Percentiles rank a stretch among this genome's conserved stretches.
Conservation (phyloP, 495 filamentous ascomycete genomes). For the Tetracladium setigerum region DNA sequence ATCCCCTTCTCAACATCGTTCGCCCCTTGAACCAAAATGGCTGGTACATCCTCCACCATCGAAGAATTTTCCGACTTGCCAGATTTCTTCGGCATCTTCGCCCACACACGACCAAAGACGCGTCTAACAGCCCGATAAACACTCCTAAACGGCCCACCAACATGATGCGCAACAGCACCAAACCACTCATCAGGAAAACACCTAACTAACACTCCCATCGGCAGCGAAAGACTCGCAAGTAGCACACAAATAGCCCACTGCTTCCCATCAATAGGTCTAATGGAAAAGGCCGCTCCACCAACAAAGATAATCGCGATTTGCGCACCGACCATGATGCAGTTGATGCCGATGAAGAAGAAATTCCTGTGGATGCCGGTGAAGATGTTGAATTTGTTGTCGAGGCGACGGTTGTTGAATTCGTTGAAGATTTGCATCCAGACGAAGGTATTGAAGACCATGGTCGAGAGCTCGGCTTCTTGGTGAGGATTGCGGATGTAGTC, state of each 20-base stretch:
- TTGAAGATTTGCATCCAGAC: slow-evolving; percentile 98
- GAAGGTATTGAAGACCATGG: slow-evolving; percentile 84
- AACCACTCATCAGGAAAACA: slow-evolving; percentile 62
- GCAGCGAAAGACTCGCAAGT: slow-evolving; percentile 61
- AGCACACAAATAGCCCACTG: slow-evolving; percentile 74
- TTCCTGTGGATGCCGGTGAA: slow-evolving; percentile 78
- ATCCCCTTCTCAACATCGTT: too few relatives aligned
- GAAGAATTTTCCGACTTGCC: too few relatives aligned
- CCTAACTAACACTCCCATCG: slow-evolving; percentile 64
- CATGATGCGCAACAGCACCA: too few relatives aligned
- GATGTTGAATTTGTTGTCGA: slow-evolving; percentile 88
- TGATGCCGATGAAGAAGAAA: slow-evolving; percentile 76
- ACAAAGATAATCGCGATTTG: slow-evolving; percentile 75
- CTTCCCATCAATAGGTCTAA: slow-evolving; percentile 48
- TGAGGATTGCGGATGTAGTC: slow-evolving; percentile 27
- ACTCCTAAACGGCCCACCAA: too few relatives aligned
- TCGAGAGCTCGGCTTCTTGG: slow-evolving; percentile 39
- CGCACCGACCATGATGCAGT: slow-evolving; percentile 73
- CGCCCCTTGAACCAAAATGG: too few relatives aligned
- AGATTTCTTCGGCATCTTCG: too few relatives aligned
- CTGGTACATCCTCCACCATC: too few relatives aligned
- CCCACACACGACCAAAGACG: too few relatives aligned
- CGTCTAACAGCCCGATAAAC: too few relatives aligned
- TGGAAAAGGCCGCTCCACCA: slow-evolving; percentile 63
- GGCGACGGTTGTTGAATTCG: slow-evolving; percentile 71